phyloP scores from a whole-genome alignment of 495 filamentous ascomycete species.

The Aspergillus leporis region DNA sequence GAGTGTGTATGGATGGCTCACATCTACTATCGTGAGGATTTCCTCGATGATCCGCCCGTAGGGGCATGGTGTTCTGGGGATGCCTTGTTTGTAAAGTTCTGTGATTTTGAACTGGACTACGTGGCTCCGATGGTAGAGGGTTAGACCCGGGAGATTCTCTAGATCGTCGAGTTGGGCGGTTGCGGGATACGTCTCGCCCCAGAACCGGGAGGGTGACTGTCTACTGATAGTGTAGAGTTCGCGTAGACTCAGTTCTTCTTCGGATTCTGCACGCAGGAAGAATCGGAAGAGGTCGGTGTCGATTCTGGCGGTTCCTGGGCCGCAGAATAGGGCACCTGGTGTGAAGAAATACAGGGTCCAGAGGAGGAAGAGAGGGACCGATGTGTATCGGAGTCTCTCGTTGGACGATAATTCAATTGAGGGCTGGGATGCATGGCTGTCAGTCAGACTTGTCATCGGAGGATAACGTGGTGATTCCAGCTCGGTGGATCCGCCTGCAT shows the following conservation, averaged over 20 bases:
- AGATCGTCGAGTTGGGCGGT: slow-evolving; percentile 35
- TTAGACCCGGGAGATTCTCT: slow-evolving; percentile 32
- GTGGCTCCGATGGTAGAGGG: slow-evolving; percentile 32
- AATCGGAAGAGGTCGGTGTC: slow-evolving; percentile 31
- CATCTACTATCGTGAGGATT: slow-evolving; percentile 25
- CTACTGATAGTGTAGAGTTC: slow-evolving; percentile 34
- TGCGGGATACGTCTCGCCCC: slow-evolving; percentile 32
- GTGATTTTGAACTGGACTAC: slow-evolving; percentile 33
- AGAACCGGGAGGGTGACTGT: slow-evolving; percentile 35
- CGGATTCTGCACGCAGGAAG: slow-evolving; percentile 25
- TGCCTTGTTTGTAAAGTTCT: slow-evolving; percentile 24
- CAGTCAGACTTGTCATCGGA: too few species aligned
- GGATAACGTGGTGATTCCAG: too few species aligned
- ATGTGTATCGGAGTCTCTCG: slow-evolving; percentile 23
- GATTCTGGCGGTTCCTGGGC: slow-evolving; percentile 18
- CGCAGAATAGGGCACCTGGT: slow-evolving; percentile 28
- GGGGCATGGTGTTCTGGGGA: slow-evolving; percentile 3
- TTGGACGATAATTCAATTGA: not conserved
- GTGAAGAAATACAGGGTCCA: slow-evolving; percentile 39
- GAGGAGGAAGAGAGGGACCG: slow-evolving; percentile 35
- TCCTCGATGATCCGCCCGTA: slow-evolving; percentile 24
- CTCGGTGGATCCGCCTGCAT: too few species aligned
- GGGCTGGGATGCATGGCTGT: not conserved
- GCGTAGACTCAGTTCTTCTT: slow-evolving; percentile 18
- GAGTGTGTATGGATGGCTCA: slow-evolving; percentile 6